Conservation (phyloP, 2,329 filamentous ascomycete species). For the Alternaria brassicae region DNA sequence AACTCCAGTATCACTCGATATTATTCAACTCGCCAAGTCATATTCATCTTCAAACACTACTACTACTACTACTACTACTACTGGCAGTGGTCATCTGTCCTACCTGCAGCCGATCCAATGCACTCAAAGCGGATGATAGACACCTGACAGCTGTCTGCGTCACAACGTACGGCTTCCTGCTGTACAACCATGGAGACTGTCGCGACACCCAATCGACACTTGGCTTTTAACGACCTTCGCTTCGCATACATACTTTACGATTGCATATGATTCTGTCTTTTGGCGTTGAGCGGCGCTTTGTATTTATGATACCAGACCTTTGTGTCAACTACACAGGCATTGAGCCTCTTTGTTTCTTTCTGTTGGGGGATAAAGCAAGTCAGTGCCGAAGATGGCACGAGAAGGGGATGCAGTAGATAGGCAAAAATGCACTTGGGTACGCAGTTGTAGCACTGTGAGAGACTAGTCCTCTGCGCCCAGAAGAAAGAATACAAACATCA, state of each 20-base stretch:
- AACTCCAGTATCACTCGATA: neutral
- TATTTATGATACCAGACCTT: conserved; percentile 50
- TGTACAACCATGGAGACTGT: conserved; percentile 13
- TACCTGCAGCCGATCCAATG: neutral
- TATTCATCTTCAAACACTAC: neutral
- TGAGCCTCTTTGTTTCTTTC: conserved; percentile 29
- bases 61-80: too few species aligned
- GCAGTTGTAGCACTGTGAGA: conserved; percentile 7
- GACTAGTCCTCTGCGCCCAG: conserved; percentile 11
- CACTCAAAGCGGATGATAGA: conserved; percentile 10
- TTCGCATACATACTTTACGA: conserved; percentile 42
- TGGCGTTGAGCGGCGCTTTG: conserved; percentile 38
- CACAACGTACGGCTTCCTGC: conserved; percentile 17
- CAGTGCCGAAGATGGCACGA: conserved; percentile 5
- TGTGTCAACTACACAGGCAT: conserved; percentile 44
- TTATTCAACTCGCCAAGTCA: neutral
- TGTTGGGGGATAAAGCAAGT: conserved; percentile 5
- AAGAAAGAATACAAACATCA: conserved; percentile 16
- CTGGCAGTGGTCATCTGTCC: neutral
- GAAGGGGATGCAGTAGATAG: conserved; percentile 4
- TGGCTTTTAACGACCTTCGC: conserved; percentile 22
- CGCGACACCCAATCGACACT: conserved; percentile 19
- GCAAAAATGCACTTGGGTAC: conserved; percentile 12
- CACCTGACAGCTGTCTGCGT: conserved; percentile 16
- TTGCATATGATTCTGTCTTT: conserved; percentile 36